Conservation (phyloP, 768 basidiomycete genomes). For the Russula ochroleuca region DNA sequence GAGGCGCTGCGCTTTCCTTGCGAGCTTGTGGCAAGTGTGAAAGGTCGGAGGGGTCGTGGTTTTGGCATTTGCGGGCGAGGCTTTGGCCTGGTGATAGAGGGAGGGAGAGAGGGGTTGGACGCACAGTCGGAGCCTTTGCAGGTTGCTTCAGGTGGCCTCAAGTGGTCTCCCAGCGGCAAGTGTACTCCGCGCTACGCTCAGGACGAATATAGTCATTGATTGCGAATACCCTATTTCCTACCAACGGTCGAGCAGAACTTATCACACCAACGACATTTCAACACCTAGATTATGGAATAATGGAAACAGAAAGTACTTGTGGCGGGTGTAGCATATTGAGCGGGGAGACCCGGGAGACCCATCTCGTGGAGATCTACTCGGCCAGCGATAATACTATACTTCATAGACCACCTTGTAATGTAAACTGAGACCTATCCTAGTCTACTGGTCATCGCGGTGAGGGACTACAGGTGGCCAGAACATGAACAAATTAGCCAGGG, state of each 20-base stretch:
- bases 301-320: too few relatives aligned
- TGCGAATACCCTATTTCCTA: too few relatives aligned
- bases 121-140: not conserved
- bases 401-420: not conserved
- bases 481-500: not conserved
- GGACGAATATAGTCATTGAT: not conserved
- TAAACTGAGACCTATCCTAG: not conserved
- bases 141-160: not conserved
- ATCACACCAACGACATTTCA: too few relatives aligned
- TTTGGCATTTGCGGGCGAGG: constrained; percentile 40
- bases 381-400: not conserved
- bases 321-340: not conserved
- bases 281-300: too few relatives aligned
- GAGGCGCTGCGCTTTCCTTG: constrained; percentile 41
- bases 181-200: not conserved
- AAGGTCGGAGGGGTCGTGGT: constrained; percentile 53
- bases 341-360: too few relatives aligned
- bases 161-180: not conserved
- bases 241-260: too few relatives aligned
- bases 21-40: constrained; percentile 38
- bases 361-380: not conserved
- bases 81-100: not conserved
- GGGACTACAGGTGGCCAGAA: not conserved
- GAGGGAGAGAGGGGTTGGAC: not conserved
- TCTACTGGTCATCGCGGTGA: not conserved